Conservation (phyloP, 148 eudicot species). For the Fallopia convolvulus region DNA sequence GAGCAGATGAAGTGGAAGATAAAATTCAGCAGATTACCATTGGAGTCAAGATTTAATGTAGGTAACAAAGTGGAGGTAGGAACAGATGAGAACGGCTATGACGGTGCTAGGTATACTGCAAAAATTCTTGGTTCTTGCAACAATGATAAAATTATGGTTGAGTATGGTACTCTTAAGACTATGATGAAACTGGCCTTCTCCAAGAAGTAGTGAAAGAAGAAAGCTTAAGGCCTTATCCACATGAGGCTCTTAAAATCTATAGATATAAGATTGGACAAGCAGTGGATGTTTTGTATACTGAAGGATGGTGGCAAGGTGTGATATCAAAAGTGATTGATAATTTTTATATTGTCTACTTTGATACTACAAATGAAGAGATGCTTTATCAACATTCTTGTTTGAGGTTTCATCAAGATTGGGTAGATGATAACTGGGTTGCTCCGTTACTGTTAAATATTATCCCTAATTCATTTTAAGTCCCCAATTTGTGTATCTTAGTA, state of each 20-base stretch:
- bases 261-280: background rate
- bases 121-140: background rate
- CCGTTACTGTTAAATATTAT: background rate
- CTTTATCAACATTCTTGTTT: slow-evolving; percentile 19
- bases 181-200: background rate
- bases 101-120: slow-evolving; percentile 6
- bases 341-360: slow-evolving; percentile 5
- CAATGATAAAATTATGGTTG: background rate
- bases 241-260: background rate
- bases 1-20: background rate
- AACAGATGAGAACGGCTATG: background rate
- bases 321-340: slow-evolving; percentile 3
- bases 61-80: slow-evolving; percentile 4
- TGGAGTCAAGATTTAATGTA: background rate
- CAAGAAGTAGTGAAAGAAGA: slow-evolving; percentile 1
- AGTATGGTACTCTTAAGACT: background rate
- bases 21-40: background rate
- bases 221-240: slow-evolving; percentile 9
- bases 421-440: slow-evolving; percentile 21
- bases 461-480: background rate
- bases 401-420: slow-evolving; percentile 35
- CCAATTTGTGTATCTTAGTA: too few relatives aligned
- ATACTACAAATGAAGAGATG: slow-evolving; percentile 7
- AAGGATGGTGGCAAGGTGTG: slow-evolving; percentile 13
- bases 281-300: background rate